These are phyloP conservation scores for Pascua sp. DNA, from an alignment of 1,284 basidiomycete genomes.

Conservation along the genomic window DNA sequence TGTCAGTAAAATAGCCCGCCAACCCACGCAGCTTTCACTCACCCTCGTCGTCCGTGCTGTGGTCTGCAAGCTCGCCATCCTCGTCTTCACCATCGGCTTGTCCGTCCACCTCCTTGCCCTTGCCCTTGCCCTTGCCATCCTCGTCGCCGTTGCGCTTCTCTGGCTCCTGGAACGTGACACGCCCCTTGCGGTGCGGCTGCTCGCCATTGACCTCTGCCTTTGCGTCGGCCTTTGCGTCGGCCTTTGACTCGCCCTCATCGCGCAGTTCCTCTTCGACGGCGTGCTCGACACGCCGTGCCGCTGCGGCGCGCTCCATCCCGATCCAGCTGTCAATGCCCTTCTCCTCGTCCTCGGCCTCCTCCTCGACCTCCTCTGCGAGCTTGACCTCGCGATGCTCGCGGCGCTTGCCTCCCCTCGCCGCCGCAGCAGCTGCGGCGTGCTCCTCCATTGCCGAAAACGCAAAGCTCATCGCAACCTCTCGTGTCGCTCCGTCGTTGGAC, in stretches of 20 bases:
- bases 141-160: slow-evolving; percentile 9
- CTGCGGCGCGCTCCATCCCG: slow-evolving; percentile 21
- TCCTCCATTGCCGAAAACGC: slow-evolving; percentile 36
- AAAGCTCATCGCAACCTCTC: slow-evolving; percentile 43
- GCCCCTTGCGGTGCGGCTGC: slow-evolving; percentile 1
- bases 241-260: slow-evolving; percentile 1
- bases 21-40: no score
- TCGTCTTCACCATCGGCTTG: slow-evolving; percentile 17
- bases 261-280: slow-evolving; percentile 3
- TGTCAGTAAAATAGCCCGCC: slow-evolving; percentile 1
- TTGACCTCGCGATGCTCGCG: slow-evolving; percentile 8
- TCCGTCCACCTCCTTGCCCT: background rate
- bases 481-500: slow-evolving; percentile 24
- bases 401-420: background rate
- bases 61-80: slow-evolving; percentile 21
- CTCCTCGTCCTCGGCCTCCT: slow-evolving; percentile 16
- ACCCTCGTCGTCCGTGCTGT: no score
- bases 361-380: slow-evolving; percentile 14
- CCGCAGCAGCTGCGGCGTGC: slow-evolving; percentile 8
- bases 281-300: background rate
- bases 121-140: slow-evolving; percentile 7
- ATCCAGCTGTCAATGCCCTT: slow-evolving; percentile 43
- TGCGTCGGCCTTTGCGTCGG: slow-evolving; percentile 21
- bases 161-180: slow-evolving; percentile 14
- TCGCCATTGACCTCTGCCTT: slow-evolving; percentile 7